A percentile compares a stretch with the other conserved stretches of the same genome.
Evolutionary conservation across 2,329 filamentous ascomycete genomes (phyloP).

Genomic region (Cytospora paraplurivora): DNA sequence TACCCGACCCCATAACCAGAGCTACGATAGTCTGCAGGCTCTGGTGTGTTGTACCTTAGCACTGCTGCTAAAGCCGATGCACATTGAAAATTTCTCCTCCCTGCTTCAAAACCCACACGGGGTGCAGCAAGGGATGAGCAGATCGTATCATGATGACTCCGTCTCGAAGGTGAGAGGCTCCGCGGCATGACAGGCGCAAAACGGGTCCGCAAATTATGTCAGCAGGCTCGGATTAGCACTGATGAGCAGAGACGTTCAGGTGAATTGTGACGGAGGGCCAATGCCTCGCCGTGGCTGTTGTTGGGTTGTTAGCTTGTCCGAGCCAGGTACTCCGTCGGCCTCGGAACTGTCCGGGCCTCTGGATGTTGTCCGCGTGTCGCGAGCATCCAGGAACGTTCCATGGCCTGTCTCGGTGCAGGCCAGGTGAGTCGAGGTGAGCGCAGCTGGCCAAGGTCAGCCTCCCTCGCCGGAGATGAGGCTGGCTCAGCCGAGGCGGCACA

Average conservation of each 20-base stretch:
- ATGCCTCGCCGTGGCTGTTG: neutral
- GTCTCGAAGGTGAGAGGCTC: neutral
- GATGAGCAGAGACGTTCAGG: neutral
- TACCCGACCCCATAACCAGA: neutral
- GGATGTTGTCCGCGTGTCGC: neutral
- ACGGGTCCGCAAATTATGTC: neutral
- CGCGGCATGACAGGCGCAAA: neutral
- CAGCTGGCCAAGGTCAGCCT: neutral
- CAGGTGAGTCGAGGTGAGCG: neutral
- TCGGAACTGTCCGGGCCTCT: neutral
- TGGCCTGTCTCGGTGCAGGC: neutral
- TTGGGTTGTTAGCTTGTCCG: neutral
- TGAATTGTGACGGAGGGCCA: neutral
- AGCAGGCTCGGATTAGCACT: neutral
- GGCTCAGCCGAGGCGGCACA: neutral
- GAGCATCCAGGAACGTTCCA: neutral
- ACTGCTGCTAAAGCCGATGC: neutral
- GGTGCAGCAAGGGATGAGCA: neutral
- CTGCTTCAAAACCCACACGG: neutral
- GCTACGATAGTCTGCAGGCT: neutral
- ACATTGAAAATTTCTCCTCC: constrained; percentile 2
- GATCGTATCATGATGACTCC: constrained; percentile 1
- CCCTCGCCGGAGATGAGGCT: neutral
- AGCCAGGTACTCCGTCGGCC: neutral
- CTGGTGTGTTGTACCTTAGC: constrained; percentile 3